A percentile compares a stretch with the other conserved stretches of the same genome.
Conservation (phyloP, 352 stramenopile genomes). For the Phytophthora tentaculata region DNA sequence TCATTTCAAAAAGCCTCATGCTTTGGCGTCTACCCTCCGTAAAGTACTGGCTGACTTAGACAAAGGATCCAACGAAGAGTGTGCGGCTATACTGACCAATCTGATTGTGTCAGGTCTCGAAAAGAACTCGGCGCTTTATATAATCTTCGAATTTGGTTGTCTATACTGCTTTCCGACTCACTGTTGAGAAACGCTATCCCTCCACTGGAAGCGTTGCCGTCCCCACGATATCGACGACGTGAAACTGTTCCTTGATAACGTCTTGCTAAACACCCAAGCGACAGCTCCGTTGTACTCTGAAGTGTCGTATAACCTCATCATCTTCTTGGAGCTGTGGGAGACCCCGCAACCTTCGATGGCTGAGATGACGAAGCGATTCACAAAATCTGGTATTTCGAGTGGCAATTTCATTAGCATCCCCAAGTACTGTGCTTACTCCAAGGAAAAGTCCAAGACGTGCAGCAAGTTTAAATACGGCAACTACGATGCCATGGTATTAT, state of each 20-base stretch:
- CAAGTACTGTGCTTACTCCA: neutral
- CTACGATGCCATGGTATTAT: neutral
- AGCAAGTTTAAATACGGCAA: neutral
- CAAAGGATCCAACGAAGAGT: neutral
- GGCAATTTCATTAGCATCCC: neutral
- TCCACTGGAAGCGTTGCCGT: neutral
- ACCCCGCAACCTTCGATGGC: neutral
- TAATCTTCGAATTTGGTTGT: neutral
- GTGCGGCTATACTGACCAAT: neutral
- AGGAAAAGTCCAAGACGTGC: neutral
- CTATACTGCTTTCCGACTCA: too few relatives aligned
- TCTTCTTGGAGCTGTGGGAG: neutral
- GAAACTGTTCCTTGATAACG: neutral
- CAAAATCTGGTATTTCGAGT: neutral
- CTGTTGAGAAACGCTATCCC: neutral
- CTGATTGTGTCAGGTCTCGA: neutral
- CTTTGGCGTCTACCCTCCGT: neutral
- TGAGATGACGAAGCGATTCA: neutral
- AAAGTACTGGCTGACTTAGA: neutral
- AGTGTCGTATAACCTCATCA: neutral
- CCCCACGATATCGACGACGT: neutral
- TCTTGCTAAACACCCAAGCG: neutral
- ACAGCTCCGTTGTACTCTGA: neutral
- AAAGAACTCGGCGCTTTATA: neutral
- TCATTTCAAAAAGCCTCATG: neutral